Percentiles rank a stretch among this genome's conserved stretches.
These are phyloP conservation scores for Talaromyces trachyspermus DNA, from an alignment of 495 filamentous ascomycete species.

Conservation along the genomic window DNA sequence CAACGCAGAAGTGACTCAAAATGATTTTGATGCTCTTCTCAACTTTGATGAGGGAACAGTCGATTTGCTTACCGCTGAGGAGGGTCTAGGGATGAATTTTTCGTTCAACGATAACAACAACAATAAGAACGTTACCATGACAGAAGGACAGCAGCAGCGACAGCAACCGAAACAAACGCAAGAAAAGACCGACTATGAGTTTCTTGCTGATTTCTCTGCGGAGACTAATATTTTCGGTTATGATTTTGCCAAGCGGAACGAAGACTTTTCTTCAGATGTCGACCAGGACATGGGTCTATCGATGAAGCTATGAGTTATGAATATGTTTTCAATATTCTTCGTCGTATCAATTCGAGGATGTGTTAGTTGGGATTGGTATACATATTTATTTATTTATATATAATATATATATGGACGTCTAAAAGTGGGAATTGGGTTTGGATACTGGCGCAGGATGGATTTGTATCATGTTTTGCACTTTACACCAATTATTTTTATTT, in stretches of 20 bases:
- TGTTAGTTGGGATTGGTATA: background rate
- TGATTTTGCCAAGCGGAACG: background rate
- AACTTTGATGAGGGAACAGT: conserved; percentile 38
- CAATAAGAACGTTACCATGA: background rate
- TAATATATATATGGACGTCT: no score
- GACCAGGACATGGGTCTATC: conserved; percentile 5
- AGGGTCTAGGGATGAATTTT: conserved; percentile 7
- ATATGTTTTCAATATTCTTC: background rate
- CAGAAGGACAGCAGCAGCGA: background rate
- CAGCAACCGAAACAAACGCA: background rate
- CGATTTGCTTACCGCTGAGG: conserved; percentile 32
- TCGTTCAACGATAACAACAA: background rate
- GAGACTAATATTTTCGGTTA: background rate
- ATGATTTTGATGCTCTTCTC: conserved; percentile 43
- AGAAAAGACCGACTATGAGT: background rate
- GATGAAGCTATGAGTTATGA: background rate
- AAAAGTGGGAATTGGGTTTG: no score
- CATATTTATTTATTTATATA: background rate
- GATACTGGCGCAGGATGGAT: no score
- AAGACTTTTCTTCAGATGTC: background rate
- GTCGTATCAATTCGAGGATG: background rate
- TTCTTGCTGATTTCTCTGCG: background rate
- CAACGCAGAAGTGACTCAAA: conserved; percentile 42
- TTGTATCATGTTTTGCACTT: no score
- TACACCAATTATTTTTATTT: no score